These are phyloP conservation scores for Endotrypanum monterogeii DNA, from an alignment of 208 protist species.

Conservation along the genomic window DNA sequence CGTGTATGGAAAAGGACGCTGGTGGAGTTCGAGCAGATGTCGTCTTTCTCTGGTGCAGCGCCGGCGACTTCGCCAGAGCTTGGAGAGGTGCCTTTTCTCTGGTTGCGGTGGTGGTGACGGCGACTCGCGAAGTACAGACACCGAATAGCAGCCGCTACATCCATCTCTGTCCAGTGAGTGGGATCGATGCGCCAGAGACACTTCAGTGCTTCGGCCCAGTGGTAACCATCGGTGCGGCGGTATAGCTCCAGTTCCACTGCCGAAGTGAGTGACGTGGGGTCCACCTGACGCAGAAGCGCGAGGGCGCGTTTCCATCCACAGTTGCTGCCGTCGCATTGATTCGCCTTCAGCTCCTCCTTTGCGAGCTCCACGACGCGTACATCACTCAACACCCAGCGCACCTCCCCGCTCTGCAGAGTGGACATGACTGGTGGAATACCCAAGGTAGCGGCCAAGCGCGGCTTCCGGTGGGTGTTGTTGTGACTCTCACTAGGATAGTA, in stretches of 20 bases:
- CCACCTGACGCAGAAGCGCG: slow-evolving; percentile 32
- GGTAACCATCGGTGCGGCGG: slow-evolving; percentile 32
- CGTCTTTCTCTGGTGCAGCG: neutral
- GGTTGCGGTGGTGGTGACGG: neutral
- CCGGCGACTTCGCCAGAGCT: neutral
- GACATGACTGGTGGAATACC: slow-evolving; percentile 5
- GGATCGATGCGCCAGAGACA: slow-evolving; percentile 38
- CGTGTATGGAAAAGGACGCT: slow-evolving; percentile 9
- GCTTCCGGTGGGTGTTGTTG: neutral
- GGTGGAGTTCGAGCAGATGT: neutral
- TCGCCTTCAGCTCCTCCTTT: slow-evolving; percentile 19
- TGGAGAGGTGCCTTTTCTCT: neutral
- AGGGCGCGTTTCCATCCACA: slow-evolving; percentile 47
- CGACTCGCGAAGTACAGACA: slow-evolving; percentile 47
- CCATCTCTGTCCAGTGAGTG: slow-evolving; percentile 62
- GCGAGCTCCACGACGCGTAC: slow-evolving; percentile 27
- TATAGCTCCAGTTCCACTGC: slow-evolving; percentile 48
- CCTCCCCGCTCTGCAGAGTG: slow-evolving; percentile 17
- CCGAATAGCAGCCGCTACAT: slow-evolving; percentile 49
- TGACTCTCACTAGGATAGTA: slow-evolving; percentile 8
- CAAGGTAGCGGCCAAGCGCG: neutral
- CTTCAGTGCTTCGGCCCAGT: slow-evolving; percentile 38
- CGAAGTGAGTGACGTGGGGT: slow-evolving; percentile 28
- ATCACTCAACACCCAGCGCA: slow-evolving; percentile 37
- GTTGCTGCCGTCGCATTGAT: slow-evolving; percentile 3